Percentiles rank a stretch among this genome's conserved stretches.
phyloP scores from a whole-genome alignment of 2,329 filamentous ascomycete species.

The Sporothrix humicola region DNA sequence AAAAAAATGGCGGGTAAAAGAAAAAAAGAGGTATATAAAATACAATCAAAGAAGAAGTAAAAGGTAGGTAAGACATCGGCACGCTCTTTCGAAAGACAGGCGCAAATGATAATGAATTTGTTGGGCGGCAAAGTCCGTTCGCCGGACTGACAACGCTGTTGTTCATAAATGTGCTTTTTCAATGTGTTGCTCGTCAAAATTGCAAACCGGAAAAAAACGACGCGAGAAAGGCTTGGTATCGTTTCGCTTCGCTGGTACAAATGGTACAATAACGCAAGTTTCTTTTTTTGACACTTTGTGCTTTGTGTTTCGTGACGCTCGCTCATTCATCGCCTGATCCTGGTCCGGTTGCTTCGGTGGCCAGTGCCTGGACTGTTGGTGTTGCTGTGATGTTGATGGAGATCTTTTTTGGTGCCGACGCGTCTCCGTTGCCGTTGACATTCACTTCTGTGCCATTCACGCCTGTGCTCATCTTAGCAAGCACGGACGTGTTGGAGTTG shows the following conservation, averaged over 20 bases:
- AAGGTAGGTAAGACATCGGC: background rate
- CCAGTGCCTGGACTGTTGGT: slow-evolving; percentile 31
- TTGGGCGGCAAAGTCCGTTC: background rate
- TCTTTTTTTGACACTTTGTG: no score
- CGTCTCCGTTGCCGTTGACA: background rate
- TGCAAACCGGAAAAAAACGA: background rate
- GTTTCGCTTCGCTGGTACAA: background rate
- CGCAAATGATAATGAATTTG: no score
- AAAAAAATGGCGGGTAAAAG: no score
- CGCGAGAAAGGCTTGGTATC: no score
- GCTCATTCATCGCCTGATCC: slow-evolving; percentile 33
- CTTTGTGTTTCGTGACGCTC: background rate
- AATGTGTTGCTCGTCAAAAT: background rate
- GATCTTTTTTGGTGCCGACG: slow-evolving; percentile 31
- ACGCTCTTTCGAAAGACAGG: background rate
- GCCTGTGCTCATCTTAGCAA: slow-evolving; percentile 21
- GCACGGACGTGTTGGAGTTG: slow-evolving; percentile 14
- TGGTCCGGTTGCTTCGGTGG: slow-evolving; percentile 21
- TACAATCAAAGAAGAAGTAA: slow-evolving; percentile 8
- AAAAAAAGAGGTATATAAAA: slow-evolving; percentile 20
- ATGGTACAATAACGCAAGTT: background rate
- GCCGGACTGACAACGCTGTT: no score
- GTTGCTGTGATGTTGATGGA: slow-evolving; percentile 38
- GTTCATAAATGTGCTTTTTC: no score
- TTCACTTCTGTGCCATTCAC: background rate